phyloP scores from a whole-genome alignment of 495 filamentous ascomycete species.

The Daldinia loculata region DNA sequence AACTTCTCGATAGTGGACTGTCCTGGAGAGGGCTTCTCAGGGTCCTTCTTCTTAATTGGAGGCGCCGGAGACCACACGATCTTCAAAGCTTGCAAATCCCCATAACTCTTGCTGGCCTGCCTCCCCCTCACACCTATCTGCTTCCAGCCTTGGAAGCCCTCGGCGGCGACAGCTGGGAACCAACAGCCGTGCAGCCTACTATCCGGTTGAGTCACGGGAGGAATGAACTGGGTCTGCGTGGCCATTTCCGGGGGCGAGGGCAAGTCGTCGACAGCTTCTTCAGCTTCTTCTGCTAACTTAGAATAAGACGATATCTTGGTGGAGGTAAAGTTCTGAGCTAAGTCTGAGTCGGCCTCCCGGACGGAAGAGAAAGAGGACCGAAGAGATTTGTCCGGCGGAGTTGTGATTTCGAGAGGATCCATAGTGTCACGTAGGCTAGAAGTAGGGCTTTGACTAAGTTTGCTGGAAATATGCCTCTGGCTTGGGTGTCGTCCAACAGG shows the following conservation, averaged over 20 bases:
- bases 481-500: conserved; percentile 29
- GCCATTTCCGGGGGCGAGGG: conserved; percentile 49
- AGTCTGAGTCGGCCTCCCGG: conserved; percentile 59
- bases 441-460: conserved; percentile 39
- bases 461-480: conserved; percentile 24
- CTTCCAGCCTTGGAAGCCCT: conserved; percentile 77
- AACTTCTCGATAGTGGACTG: conserved; percentile 68
- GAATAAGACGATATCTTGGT: conserved; percentile 69
- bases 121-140: conserved; percentile 71
- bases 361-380: conserved; percentile 67
- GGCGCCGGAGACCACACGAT: conserved; percentile 62
- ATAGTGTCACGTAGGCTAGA: conserved; percentile 32
- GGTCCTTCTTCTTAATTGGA: conserved; percentile 40
- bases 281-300: conserved; percentile 50
- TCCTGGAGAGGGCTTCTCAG: conserved; percentile 47
- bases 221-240: conserved; percentile 59
- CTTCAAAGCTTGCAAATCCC: conserved; percentile 68
- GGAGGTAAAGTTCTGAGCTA: conserved; percentile 77
- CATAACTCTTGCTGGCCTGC: conserved; percentile 75
- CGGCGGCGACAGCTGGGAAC: conserved; percentile 67
- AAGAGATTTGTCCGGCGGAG: conserved; percentile 51
- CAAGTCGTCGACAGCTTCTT: conserved; percentile 58
- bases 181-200: conserved; percentile 66
- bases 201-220: conserved; percentile 55
- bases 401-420: conserved; percentile 30